Evolutionary conservation across 192 early-diverging fungal species (phyloP), one percentile per base, ranked within the genome.

Genomic region (Coemansia sp.): DNA sequence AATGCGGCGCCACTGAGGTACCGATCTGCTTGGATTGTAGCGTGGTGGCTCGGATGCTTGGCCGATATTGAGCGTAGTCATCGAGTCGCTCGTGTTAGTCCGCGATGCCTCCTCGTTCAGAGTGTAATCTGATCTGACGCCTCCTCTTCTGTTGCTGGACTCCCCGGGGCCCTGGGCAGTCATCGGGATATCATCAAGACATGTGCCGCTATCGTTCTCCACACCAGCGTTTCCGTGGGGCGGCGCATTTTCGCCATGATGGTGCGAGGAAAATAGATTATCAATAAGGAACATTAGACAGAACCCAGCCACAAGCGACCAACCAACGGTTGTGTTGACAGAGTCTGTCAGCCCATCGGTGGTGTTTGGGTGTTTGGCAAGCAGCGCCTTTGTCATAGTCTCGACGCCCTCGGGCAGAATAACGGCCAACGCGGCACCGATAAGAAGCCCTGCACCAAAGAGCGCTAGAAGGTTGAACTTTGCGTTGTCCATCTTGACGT

Each of bases 371-470:
- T 29, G n/a, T 46, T 63, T 53, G 7, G 68, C n/a, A 13, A 71
- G 62, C 55, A 74, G 41, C 0, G 81, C 76, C 8, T 66, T 81
- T 43, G 87, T 86, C 33, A 98, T 85, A 0, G 94, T 94, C 69
- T 96, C 94, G 36, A 98, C 88, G 29, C 96, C 96, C 75, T 98
- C 96, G 6, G 96, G 96, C 59, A 98, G 79, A 62, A 98, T 96
- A 7, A 98, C 93, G n/a, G 91, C 86, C 29, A 98, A 80, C 0
- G 92, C 90, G 6, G 94, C 93, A 25, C 94, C 93, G 46, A 96
- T 88, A n/a, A 98, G 82, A 23, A 98, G 87, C 17, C 96, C 96
- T 13, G 91, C 88, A 25, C 93, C 92, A 78, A 95, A 91, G 13
- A 93, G 70, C 17, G 79, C 92, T 34, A 94, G 78, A 34, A 91